Evolutionary conservation across 2,329 filamentous ascomycete species (phyloP).

Genomic region (Talaromyces sp.): DNA sequence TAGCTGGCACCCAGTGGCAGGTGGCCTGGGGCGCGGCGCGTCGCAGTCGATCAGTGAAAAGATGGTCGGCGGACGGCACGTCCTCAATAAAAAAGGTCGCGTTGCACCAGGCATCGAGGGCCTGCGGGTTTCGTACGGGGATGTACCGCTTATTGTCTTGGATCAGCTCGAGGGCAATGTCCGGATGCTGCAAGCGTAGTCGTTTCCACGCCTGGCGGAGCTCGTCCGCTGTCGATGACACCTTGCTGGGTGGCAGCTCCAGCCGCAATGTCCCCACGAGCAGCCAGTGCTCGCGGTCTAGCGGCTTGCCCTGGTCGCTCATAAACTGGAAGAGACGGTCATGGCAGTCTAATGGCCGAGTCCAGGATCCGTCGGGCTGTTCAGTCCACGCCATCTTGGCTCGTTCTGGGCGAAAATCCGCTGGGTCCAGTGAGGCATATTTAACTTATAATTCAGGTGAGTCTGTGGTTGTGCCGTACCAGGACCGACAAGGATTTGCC

Average conservation of each 20-base stretch:
- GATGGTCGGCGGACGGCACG: background rate
- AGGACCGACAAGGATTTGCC: no score
- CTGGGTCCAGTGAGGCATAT: no score
- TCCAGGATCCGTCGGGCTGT: background rate
- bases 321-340: background rate
- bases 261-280: background rate
- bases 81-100: background rate
- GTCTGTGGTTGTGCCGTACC: no score
- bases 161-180: no score
- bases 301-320: background rate
- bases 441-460: no score
- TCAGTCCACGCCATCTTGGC: background rate
- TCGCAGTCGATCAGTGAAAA: background rate
- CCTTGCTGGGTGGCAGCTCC: background rate
- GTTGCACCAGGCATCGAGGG: background rate
- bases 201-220: background rate
- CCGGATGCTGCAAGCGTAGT: background rate
- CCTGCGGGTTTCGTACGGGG: no score
- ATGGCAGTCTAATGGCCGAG: background rate
- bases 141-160: no score
- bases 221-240: background rate
- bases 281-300: background rate
- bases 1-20: background rate
- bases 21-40: background rate
- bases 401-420: no score